Base-by-base conservation (phyloP, 148 eudicot species). In the Camellia lanceoleosa region DNA sequence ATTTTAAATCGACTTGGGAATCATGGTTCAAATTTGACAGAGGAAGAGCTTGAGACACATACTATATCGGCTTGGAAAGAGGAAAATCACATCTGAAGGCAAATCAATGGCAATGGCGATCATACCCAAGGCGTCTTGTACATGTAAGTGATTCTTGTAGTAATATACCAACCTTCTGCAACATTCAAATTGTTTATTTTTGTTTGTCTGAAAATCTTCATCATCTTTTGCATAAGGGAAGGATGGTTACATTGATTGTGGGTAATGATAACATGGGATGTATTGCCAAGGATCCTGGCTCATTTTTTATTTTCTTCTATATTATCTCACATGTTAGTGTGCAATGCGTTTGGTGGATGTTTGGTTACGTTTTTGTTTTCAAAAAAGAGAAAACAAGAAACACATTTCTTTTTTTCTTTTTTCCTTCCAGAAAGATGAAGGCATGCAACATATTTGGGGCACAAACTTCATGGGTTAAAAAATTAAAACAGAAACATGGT, bases 21-120 rank as follows among this genome's bases (percentile, higher is more conserved):
- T 78, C 92, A 85, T 85, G 95, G 94, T 73, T 92, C 95, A 72
- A 92, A 91, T 78, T 82, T 92, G 86, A 91, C 98, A 46, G 98
- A 93, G 83, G 95, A 93, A 83, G 94, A 93, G 82, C 88, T 93
- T 47, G 98, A 91, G 88, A 93, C 95, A 46, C 97, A 93, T 79
- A 84, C 94, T 54, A 93, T 93, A 80, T 88, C 89, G 77, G 98
- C 98, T 56, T 93, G 98, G 98, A 93, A 93, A 87, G 91, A 92
- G 94, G 89, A 70, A 93, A 93, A 82, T 74, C 80, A 81, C 89
- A 85, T 72, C 87, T 87, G 67, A 90, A 76, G 89, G 73, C 92
- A 87, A 85, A 84, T 76, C 80, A 87, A 87, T 83, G 91, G 86
- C 42, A 82, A 84, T 80, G 87, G 80, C 63, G 84, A 43, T 80